Conservation (phyloP, 805 yeast species). For the Cyberlindnera mycetangii region DNA sequence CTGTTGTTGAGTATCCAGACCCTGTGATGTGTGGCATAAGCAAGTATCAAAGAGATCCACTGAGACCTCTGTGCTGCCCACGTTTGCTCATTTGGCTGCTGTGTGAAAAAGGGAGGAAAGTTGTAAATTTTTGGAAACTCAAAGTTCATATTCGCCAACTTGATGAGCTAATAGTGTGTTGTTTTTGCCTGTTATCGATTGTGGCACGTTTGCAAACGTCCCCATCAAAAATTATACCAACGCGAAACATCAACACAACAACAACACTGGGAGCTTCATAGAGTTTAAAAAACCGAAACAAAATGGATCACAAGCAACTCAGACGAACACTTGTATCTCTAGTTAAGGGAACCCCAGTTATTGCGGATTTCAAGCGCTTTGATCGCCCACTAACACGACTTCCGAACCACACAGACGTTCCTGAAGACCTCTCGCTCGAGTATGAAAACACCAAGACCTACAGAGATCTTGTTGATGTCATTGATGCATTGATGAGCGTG, state of each 20-base stretch:
- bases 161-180: not conserved
- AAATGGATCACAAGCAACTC: constrained; percentile 1
- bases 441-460: constrained; percentile 16
- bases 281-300: not conserved
- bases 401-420: not conserved
- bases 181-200: not conserved
- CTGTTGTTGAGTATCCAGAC: constrained; percentile 50
- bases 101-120: constrained; percentile 91
- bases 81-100: constrained; percentile 80
- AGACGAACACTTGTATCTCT: not conserved
- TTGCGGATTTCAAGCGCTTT: constrained; percentile 2
- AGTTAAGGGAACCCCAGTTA: constrained; percentile 2
- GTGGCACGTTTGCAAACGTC: not conserved
- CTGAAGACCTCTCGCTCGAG: constrained; percentile 9
- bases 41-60: constrained; percentile 67
- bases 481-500: constrained; percentile 12
- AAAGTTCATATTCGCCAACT: constrained; percentile 9
- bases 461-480: constrained; percentile 8
- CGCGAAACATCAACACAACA: constrained; percentile 5
- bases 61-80: constrained; percentile 73
- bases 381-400: constrained; percentile 1
- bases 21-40: constrained; percentile 53
- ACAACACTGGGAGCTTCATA: not conserved
- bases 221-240: not conserved
- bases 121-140: constrained; percentile 28